A percentile compares a stretch with the other conserved stretches of the same genome.
These are phyloP conservation scores for Solanum microdontum DNA, from an alignment of 257 asterid species.

Conservation along the genomic window DNA sequence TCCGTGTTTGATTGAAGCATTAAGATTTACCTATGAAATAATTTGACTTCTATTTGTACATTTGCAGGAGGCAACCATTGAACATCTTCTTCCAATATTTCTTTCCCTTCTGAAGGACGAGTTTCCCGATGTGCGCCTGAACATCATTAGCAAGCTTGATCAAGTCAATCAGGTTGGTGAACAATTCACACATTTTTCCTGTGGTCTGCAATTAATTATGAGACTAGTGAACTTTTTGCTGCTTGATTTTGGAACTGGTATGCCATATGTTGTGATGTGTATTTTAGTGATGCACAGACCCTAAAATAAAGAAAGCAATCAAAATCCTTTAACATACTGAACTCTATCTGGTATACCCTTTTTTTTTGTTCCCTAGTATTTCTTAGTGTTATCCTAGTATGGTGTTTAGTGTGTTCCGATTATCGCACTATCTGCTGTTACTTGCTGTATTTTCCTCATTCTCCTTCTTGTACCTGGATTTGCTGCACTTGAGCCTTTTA, in stretches of 20 bases:
- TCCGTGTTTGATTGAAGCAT: neutral
- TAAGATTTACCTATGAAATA: neutral
- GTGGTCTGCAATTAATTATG: neutral
- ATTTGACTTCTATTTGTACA: neutral
- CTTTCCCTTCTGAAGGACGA: constrained; percentile 77
- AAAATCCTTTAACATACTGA: neutral
- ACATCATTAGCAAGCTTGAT: constrained; percentile 79
- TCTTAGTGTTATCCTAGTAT: neutral
- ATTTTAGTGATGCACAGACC: neutral
- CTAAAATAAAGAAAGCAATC: neutral
- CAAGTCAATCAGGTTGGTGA: constrained; percentile 77
- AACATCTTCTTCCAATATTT: constrained; percentile 81
- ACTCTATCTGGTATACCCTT: neutral
- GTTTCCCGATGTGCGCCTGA: constrained; percentile 81
- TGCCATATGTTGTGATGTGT: neutral
- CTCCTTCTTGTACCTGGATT: neutral
- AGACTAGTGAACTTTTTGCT: neutral
- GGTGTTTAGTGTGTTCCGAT: neutral
- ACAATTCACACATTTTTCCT: neutral
- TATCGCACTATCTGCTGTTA: neutral
- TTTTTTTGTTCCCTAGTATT: neutral
- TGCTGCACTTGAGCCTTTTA: neutral
- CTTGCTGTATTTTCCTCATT: neutral
- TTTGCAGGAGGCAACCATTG: constrained; percentile 70
- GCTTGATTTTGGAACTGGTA: neutral